Evolutionary conservation across 2,329 filamentous ascomycete species (phyloP).

Genomic region (Epichloe baconii): DNA sequence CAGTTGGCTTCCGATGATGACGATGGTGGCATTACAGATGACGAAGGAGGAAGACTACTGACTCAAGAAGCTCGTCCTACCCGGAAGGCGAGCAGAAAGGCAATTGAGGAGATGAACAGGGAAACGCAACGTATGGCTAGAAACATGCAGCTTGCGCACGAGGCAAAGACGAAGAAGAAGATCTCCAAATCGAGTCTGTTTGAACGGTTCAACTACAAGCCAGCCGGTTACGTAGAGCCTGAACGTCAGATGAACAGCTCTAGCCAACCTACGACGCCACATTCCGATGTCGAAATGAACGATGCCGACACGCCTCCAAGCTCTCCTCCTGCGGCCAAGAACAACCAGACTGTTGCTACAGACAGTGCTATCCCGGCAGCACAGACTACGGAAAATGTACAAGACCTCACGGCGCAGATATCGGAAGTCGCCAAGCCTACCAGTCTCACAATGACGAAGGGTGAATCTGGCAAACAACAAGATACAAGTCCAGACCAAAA

Average conservation of each 20-base stretch:
- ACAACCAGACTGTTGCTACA: constrained; percentile 12
- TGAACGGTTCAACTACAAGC: constrained; percentile 66
- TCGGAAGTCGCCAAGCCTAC: neutral
- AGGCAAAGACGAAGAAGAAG: constrained; percentile 84
- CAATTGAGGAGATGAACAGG: constrained; percentile 83
- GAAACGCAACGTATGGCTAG: constrained; percentile 86
- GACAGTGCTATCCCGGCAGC: neutral
- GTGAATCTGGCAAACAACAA: constrained; percentile 49
- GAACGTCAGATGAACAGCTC: constrained; percentile 32
- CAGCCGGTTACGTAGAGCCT: constrained; percentile 16
- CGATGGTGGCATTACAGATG: constrained; percentile 44
- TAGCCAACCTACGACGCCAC: constrained; percentile 37
- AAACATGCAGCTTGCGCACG: constrained; percentile 82
- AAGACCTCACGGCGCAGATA: neutral
- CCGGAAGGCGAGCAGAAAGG: constrained; percentile 87
- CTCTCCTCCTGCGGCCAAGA: constrained; percentile 38
- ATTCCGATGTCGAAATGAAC: constrained; percentile 38
- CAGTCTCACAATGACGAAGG: constrained; percentile 11
- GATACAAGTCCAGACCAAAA: constrained; percentile 20
- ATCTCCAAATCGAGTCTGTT: constrained; percentile 74
- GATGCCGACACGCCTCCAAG: constrained; percentile 57
- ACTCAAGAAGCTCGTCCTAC: constrained; percentile 57
- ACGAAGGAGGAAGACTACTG: constrained; percentile 49
- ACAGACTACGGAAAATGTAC: neutral
- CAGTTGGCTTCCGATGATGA: constrained; percentile 24